Conservation (phyloP, 208 protist species). For the Vickermania ingenoplastis region DNA sequence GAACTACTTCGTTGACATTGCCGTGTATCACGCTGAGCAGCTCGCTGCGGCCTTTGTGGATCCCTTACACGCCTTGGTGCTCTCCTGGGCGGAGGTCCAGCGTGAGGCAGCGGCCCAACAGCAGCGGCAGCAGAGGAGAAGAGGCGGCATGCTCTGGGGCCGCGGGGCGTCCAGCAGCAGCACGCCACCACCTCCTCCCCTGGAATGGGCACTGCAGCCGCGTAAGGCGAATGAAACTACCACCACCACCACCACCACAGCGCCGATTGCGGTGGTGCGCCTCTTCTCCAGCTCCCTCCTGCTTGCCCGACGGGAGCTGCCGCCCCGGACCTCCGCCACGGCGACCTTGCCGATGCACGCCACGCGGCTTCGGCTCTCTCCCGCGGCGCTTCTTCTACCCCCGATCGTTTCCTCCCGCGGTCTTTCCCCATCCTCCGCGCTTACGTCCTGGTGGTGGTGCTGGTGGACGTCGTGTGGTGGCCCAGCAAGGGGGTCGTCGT, state of each 20-base stretch:
- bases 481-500: neutral
- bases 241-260: neutral
- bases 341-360: conserved; percentile 71
- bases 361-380: conserved; percentile 25
- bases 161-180: no score
- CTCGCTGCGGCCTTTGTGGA: neutral
- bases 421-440: neutral
- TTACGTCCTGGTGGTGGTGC: no score
- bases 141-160: neutral
- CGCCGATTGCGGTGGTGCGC: neutral
- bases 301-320: conserved; percentile 51
- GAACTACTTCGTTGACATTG: neutral
- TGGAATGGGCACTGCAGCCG: neutral
- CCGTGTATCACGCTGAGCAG: neutral
- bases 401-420: neutral
- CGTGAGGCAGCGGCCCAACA: neutral
- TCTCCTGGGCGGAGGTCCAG: neutral
- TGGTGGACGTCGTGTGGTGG: neutral
- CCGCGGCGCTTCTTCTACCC: conserved; percentile 6
- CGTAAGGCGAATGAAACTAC: neutral
- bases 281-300: conserved; percentile 38
- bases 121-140: neutral
- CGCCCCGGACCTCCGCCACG: conserved; percentile 23
- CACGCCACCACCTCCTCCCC: no score
- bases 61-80: neutral